phyloP scores from a whole-genome alignment of 1,284 basidiomycete genomes.

The Megacollybia platyphylla region DNA sequence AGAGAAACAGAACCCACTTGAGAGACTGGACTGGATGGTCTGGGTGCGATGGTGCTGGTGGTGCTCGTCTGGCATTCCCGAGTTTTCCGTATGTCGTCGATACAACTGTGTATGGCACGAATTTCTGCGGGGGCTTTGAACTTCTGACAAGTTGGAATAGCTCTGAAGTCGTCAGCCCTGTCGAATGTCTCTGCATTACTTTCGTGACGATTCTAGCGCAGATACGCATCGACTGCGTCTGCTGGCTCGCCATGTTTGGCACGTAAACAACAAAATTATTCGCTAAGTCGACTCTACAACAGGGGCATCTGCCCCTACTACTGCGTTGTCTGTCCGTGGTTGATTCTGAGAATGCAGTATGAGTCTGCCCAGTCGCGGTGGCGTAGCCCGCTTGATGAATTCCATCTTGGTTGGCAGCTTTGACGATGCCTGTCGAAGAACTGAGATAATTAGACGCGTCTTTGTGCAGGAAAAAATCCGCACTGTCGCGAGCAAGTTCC shows the following conservation, averaged over 20 bases:
- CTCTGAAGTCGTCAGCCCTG: conserved; percentile 25
- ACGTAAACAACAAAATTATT: no score
- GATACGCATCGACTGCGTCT: no score
- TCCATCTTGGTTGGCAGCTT: conserved; percentile 88
- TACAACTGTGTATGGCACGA: conserved; percentile 7
- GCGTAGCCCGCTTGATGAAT: conserved; percentile 64
- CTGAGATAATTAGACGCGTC: conserved; percentile 26
- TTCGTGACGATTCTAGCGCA: conserved; percentile 16
- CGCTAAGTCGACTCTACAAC: not conserved
- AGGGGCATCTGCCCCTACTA: not conserved
- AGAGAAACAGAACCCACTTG: conserved; percentile 19
- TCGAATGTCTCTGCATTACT: conserved; percentile 17
- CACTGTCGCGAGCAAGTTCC: conserved; percentile 89
- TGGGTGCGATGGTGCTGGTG: conserved; percentile 21
- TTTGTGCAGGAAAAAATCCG: conserved; percentile 11
- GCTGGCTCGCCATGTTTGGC: no score
- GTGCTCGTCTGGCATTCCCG: conserved; percentile 1
- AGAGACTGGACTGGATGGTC: conserved; percentile 39
- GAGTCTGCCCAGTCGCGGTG: conserved; percentile 72
- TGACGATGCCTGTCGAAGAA: conserved; percentile 79
- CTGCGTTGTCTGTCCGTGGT: not conserved
- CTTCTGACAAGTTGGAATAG: conserved; percentile 27
- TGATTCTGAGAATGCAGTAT: conserved; percentile 34
- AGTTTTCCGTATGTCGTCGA: conserved; percentile 4
- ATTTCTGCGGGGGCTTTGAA: conserved; percentile 16